A percentile compares a stretch with the other conserved stretches of the same genome.
Conservation (phyloP, 805 yeast species). For the Priceomyces carsonii region DNA sequence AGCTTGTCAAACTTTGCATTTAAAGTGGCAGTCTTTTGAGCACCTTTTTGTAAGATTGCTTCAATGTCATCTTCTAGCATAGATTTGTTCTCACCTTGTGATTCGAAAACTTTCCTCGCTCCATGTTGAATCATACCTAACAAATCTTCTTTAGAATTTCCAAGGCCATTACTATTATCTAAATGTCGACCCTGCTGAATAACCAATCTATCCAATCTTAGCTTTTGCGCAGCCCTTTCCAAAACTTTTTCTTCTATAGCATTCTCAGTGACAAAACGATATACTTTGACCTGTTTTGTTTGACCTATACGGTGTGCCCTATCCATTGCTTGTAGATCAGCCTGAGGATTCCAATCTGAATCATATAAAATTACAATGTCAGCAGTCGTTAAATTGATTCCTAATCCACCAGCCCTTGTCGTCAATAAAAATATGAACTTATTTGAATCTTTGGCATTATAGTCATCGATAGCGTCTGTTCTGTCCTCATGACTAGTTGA, state of each 20-base stretch:
- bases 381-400: slow-evolving; percentile 89
- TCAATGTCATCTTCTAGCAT: slow-evolving; percentile 74
- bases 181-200: slow-evolving; percentile 85
- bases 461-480: slow-evolving; percentile 88
- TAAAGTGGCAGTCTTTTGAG: slow-evolving; percentile 73
- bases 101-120: slow-evolving; percentile 83
- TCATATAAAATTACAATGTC: slow-evolving; percentile 87
- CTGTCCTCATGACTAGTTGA: slow-evolving; percentile 92
- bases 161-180: slow-evolving; percentile 46
- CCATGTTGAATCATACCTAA: slow-evolving; percentile 97
- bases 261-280: slow-evolving; percentile 89
- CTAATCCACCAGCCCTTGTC: slow-evolving; percentile 96
- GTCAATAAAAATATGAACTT: slow-evolving; percentile 85
- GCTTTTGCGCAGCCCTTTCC: slow-evolving; percentile 93
- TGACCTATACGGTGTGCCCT: slow-evolving; percentile 98
- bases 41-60: slow-evolving; percentile 75
- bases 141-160: slow-evolving; percentile 78
- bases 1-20: slow-evolving; percentile 81
- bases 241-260: slow-evolving; percentile 96
- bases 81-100: slow-evolving; percentile 25
- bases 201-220: slow-evolving; percentile 89
- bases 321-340: slow-evolving; percentile 97
- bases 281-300: slow-evolving; percentile 92
- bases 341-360: slow-evolving; percentile 98
- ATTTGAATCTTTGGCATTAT: slow-evolving; percentile 76